These are phyloP conservation scores for Nitzschia palea DNA, from an alignment of 108 stramenopile species.

Conservation along the genomic window DNA sequence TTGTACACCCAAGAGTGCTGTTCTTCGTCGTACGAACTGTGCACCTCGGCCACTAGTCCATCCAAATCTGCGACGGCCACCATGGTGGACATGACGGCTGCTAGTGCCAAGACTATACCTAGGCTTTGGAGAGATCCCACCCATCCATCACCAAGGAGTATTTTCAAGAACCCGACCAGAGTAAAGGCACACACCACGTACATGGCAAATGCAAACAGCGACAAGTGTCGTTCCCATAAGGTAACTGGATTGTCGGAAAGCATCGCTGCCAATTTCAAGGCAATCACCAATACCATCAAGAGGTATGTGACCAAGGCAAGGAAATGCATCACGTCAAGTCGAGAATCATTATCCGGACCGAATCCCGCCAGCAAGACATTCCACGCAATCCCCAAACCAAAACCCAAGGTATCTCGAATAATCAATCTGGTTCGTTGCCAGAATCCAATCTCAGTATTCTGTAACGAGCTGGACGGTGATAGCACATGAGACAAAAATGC, in stretches of 20 bases:
- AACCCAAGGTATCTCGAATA: slow-evolving; percentile 17
- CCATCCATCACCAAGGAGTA: neutral
- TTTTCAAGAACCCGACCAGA: slow-evolving; percentile 13
- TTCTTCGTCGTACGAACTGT: neutral
- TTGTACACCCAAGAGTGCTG: slow-evolving; percentile 4
- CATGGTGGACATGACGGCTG: slow-evolving; percentile 6
- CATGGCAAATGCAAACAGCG: slow-evolving; percentile 23
- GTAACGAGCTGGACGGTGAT: neutral
- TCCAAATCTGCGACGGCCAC: slow-evolving; percentile 9
- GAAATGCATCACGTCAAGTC: slow-evolving; percentile 14
- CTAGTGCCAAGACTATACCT: slow-evolving; percentile 2
- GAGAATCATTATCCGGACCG: neutral
- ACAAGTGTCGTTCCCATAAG: slow-evolving; percentile 8
- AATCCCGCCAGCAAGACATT: slow-evolving; percentile 18
- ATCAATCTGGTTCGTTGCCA: slow-evolving; percentile 4
- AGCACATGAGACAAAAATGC: slow-evolving; percentile 9
- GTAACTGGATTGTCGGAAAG: slow-evolving; percentile 3
- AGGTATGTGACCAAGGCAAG: slow-evolving; percentile 12
- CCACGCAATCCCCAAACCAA: slow-evolving; percentile 30
- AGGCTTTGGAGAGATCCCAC: slow-evolving; percentile 1
- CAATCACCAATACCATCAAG: slow-evolving; percentile 13
- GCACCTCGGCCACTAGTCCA: neutral
- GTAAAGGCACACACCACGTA: slow-evolving; percentile 20
- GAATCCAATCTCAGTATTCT: neutral
- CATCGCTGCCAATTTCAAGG: slow-evolving; percentile 19